Evolutionary conservation across 202 grass and related monocot genomes (phyloP), one percentile per base, ranked within the genome.

Genomic region (Dendrocalamus latiflorus): DNA sequence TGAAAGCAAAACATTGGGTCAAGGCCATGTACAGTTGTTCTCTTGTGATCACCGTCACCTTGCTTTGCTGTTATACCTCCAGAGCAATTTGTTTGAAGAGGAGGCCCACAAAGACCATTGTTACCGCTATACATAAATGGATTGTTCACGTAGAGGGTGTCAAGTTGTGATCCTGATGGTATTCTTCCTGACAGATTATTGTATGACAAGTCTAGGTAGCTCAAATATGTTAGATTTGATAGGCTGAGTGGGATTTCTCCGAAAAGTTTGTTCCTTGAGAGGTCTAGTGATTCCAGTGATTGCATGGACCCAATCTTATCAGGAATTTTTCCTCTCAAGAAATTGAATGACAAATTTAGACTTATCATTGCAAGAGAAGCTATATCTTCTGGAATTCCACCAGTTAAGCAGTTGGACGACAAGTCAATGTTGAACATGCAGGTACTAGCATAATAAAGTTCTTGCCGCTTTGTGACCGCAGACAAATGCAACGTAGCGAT

Each of bases 171-270:
- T 1, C 89, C 69, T 2, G 43, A 20, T 66, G 89, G 89, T 48
- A 91, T 79, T 68, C 20, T 79, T 60, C 90, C 82, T 0, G 43
- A 45, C 0, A 91, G 44, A 60, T 85, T 74, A 7, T 88, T 91
- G 24, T 64, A 67, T 0, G 85, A 88, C 2, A 91, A 14, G 36
- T 91, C 80, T 28, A 91, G 17, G 1, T 1, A 68, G 13, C 21
- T 8, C 9, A 91, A 45, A 21, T 21, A 91, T 17, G 81, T 74
- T 2, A 91, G 17, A 17, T 72, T 30, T 34, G 71, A 54, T 0
- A 91, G 4, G 62, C 81, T 73, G 0, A 18, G 4, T 22, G 89
- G 85, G 30, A 91, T 88, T 59, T 24, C 15, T 3, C 77, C 85
- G 0, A 6, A 85, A 70, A 91, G 72, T 0, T 78, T 37, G 22